Evolutionary conservation across 805 yeast genomes (phyloP).

Genomic region (Metschnikowia gruessii): DNA sequence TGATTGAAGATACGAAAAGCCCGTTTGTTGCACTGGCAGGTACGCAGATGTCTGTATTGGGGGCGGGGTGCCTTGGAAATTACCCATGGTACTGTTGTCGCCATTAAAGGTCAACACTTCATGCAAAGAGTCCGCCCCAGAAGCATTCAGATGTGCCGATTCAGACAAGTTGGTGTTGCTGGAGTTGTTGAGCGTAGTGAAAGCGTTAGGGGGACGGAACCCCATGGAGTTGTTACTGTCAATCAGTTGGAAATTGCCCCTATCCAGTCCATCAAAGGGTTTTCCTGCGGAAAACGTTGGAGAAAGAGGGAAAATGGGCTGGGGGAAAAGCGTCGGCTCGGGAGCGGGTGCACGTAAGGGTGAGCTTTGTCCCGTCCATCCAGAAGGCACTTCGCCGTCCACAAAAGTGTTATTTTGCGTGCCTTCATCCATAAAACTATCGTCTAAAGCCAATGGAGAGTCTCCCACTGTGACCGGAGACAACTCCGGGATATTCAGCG

Average conservation of each 20-base stretch:
- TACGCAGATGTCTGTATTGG: slow-evolving; percentile 7
- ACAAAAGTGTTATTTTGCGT: slow-evolving; percentile 20
- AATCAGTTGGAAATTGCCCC: slow-evolving; percentile 34
- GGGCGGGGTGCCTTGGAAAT: slow-evolving; percentile 10
- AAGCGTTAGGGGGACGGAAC: slow-evolving; percentile 41
- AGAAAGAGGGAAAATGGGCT: slow-evolving; percentile 22
- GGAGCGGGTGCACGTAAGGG: slow-evolving; percentile 10
- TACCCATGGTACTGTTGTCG: slow-evolving; percentile 9
- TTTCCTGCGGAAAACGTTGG: slow-evolving; percentile 24
- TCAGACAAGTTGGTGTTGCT: slow-evolving; percentile 42
- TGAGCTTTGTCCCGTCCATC: slow-evolving; percentile 7
- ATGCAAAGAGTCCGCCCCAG: slow-evolving; percentile 9
- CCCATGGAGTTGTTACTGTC: slow-evolving; percentile 30
- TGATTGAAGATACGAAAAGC: slow-evolving; percentile 3
- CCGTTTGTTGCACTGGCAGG: slow-evolving; percentile 7
- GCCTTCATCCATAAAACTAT: slow-evolving; percentile 43
- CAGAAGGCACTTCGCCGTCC: slow-evolving; percentile 9
- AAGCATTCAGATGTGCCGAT: slow-evolving; percentile 25
- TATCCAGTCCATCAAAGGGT: slow-evolving; percentile 19
- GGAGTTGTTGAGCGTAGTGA: slow-evolving; percentile 39
- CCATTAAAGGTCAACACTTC: slow-evolving; percentile 8
- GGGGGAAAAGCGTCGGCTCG: slow-evolving; percentile 13
- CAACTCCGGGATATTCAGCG: slow-evolving; percentile 9
- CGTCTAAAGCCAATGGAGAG: slow-evolving; percentile 15
- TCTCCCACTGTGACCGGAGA: neutral